Base-by-base conservation (phyloP, 2,329 filamentous ascomycete genomes). In the Ophiostoma sp. region DNA sequence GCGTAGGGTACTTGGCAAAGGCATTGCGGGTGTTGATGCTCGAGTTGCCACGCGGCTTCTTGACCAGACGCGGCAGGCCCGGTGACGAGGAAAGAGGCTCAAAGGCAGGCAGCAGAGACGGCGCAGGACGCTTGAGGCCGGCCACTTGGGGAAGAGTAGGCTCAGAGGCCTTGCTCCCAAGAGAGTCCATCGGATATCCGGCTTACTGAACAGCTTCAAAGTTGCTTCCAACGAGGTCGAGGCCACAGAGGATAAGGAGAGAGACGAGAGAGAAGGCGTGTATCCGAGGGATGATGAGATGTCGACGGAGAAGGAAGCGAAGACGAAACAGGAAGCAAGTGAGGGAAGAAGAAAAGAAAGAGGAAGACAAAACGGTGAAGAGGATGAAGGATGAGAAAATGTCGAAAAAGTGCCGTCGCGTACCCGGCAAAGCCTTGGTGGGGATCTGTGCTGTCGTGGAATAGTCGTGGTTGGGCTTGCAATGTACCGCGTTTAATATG, bases 1-100 rank as follows among this genome's bases (percentile, higher is more conserved):
- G 95, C 2, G 95, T 98, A 58, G 95, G 95, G 80, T 98, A 98
- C 75, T 89, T 92, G 73, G 84, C 78, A 72, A 84, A 83, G 68
- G 82, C 82, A 73, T 79, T 80, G 69, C 79, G 76, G 55, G 65
- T 45, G 47, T 27, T 63, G 18, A 27, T 36, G 38, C 64, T 40
- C 42, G 67, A 47, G 55, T 18, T 68, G 65, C 60, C 66, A 8
- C 70, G 70, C 7, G 68, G 49, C 65, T 70, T 87, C 80, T 93
- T 93, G 65, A 80, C 76, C 6, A 89, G 84, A 67, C 89, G 85
- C 65, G 89, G 89, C 66, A 92, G 85, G 68, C 81, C 85, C 2
- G 90, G 90, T 12, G 91, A 92, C 36, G 90, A 92, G n/a, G 90
- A 90, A 69, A 91, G 81, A 66, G 88, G 89, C 79, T 93, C 91